A percentile compares a stretch with the other conserved stretches of the same genome.
These are phyloP conservation scores for Rugonectria rugulosa DNA, from an alignment of 2,329 filamentous ascomycete species.

Conservation along the genomic window DNA sequence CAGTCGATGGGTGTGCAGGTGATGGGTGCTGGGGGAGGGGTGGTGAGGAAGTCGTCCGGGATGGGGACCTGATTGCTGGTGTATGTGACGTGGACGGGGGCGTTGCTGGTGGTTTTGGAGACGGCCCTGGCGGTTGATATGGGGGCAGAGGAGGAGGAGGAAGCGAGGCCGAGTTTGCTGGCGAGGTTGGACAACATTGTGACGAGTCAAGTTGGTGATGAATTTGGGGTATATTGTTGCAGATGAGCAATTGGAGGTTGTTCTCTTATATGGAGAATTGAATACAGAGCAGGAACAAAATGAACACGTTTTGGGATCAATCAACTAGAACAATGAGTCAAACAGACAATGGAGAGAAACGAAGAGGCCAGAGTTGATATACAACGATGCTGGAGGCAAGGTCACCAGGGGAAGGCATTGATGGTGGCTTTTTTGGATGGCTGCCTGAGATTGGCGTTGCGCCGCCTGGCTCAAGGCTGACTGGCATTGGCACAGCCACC, in stretches of 20 bases:
- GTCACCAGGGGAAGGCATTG: no score
- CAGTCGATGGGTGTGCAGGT: constrained; percentile 60
- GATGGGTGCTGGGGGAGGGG: constrained; percentile 49
- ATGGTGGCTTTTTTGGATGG: constrained; percentile 11
- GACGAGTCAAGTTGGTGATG: background rate
- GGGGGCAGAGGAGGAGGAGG: constrained; percentile 2
- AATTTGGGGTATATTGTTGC: no score
- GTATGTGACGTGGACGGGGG: constrained; percentile 33
- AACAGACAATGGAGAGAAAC: no score
- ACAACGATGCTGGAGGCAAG: no score
- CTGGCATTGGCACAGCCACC: background rate
- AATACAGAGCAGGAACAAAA: no score
- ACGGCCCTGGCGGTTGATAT: constrained; percentile 9
- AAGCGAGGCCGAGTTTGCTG: constrained; percentile 30
- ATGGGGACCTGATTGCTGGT: constrained; percentile 43
- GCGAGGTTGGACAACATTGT: constrained; percentile 34
- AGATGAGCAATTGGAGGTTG: no score
- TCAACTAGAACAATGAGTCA: background rate
- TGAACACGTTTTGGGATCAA: no score
- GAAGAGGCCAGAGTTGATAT: background rate
- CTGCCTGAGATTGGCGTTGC: background rate
- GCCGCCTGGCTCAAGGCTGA: constrained; percentile 14
- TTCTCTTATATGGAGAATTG: no score
- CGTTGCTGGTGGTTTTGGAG: constrained; percentile 12
- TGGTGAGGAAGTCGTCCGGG: constrained; percentile 54